Evolutionary conservation across 768 basidiomycete species (phyloP), one percentile per base, ranked within the genome.

Genomic region (Agrocybe praecox): DNA sequence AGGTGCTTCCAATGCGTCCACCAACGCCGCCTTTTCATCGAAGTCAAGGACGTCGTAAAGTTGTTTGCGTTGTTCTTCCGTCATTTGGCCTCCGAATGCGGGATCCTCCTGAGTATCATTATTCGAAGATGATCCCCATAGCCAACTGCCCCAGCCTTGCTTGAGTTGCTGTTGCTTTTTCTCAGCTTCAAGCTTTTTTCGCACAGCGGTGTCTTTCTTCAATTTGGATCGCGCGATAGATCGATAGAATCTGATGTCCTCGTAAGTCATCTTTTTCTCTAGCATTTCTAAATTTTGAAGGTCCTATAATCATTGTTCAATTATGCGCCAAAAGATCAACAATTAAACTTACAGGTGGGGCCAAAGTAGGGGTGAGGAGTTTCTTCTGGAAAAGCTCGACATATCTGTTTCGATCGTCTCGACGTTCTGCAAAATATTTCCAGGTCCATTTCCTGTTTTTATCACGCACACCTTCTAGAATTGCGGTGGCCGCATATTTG

Each of bases 171-270:
- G 74, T 56, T 80, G 78, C 54, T 80, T 79, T 67, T 80, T 80
- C 65, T 86, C 84, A 50, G 87, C 86, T 65, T 92, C 89, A 52
- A 93, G 80, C 40, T 81, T 71, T 65, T 86, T 87, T 62, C 82
- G 82, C 33, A 88, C 74, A 2, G 86, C 91, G 19, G 85, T 79
- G 64, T 98, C 94, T 69, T 98, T 94, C 63, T 89, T 86, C 15
- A 96, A 78, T 61, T 86, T 86, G 2, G 94, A 94, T 23, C 92
- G 87, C 0, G 94, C 92, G 58, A 98, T 93, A 3, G 95, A 98
- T 29, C 97, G 87, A 74, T 98, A 99, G 74, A 98, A 97, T 3
- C 96, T 88, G 49, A 99, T 88, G 65, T 98, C 97, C 70, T 96
- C 94, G 63, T 98, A 98, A 0, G 87, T 81, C 24, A 98, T 79